phyloP scores from a whole-genome alignment of 345 rosid species.

The Dovyalis caffra region DNA sequence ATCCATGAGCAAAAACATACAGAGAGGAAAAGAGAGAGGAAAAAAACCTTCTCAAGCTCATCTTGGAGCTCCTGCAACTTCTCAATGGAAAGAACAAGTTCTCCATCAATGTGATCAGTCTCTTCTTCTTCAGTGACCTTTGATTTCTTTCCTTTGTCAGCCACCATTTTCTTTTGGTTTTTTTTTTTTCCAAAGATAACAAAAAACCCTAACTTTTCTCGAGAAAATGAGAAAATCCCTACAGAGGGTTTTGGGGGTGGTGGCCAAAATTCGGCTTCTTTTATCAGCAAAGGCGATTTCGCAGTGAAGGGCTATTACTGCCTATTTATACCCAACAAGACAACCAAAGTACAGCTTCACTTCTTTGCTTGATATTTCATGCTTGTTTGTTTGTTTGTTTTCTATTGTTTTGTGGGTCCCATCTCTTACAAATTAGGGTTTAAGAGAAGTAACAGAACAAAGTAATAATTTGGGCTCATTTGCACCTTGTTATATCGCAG shows the following conservation, averaged over 20 bases:
- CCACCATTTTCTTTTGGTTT: slow-evolving; percentile 14
- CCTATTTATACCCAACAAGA: no score
- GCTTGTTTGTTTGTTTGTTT: no score
- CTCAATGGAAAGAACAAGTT: slow-evolving; percentile 28
- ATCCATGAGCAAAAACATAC: not conserved
- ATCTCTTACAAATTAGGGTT: no score
- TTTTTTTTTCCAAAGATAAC: not conserved
- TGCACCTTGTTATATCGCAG: no score
- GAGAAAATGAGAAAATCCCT: slow-evolving; percentile 1
- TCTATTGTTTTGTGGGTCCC: no score
- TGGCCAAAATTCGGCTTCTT: not conserved
- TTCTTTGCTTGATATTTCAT: no score
- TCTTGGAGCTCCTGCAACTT: slow-evolving; percentile 40
- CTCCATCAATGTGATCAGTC: slow-evolving; percentile 17
- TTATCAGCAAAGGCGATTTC: no score
- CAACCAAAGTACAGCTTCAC: no score
- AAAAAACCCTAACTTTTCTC: slow-evolving; percentile 3
- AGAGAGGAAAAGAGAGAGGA: not conserved
- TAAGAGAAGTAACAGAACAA: no score
- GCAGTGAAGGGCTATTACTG: no score
- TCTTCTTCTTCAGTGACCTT: slow-evolving; percentile 27
- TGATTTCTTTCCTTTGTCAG: slow-evolving; percentile 35
- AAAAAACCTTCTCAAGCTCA: slow-evolving; percentile 31
- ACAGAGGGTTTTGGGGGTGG: not conserved
- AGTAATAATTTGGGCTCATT: no score